These are phyloP conservation scores for Lipomyces japonicus DNA, from an alignment of 805 yeast genomes.

Conservation along the genomic window DNA sequence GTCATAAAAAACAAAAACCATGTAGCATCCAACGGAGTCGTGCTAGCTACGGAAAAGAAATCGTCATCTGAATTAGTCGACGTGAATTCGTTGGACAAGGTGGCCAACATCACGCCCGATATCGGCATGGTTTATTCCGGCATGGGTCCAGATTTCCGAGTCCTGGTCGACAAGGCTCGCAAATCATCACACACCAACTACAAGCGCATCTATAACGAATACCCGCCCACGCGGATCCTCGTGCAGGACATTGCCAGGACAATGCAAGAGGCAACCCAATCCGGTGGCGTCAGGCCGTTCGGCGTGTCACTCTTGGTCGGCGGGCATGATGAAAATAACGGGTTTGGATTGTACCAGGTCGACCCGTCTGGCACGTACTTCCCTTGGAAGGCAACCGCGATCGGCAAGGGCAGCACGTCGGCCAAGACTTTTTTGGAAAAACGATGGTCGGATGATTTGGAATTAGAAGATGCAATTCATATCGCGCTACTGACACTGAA, in stretches of 20 bases:
- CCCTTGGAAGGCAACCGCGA: conserved; percentile 99
- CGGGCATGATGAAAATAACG: conserved; percentile 71
- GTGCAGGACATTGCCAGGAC: conserved; percentile 93
- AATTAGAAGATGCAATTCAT: conserved; percentile 96
- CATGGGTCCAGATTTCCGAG: conserved; percentile 98
- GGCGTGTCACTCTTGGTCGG: conserved; percentile 94
- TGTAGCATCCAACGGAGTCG: conserved; percentile 89
- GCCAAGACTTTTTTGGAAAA: conserved; percentile 97
- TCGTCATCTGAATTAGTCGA: conserved; percentile 74
- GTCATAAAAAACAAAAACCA: neutral
- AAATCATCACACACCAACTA: conserved; percentile 89
- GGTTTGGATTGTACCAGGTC: conserved; percentile 70
- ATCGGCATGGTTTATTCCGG: conserved; percentile 97
- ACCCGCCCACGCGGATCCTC: conserved; percentile 91
- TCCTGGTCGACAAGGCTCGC: conserved; percentile 87
- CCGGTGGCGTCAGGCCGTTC: conserved; percentile 98
- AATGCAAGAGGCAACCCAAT: conserved; percentile 98
- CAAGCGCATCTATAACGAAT: conserved; percentile 89
- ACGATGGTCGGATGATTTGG: conserved; percentile 97
- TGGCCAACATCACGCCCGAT: conserved; percentile 84
- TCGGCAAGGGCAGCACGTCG: conserved; percentile 92
- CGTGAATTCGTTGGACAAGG: conserved; percentile 69
- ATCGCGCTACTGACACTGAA: conserved; percentile 90
- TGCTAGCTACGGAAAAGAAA: conserved; percentile 93
- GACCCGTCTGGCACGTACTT: conserved; percentile 97